Base-by-base conservation (phyloP, 2,329 filamentous ascomycete genomes). In the Gliomastix tumulicola region DNA sequence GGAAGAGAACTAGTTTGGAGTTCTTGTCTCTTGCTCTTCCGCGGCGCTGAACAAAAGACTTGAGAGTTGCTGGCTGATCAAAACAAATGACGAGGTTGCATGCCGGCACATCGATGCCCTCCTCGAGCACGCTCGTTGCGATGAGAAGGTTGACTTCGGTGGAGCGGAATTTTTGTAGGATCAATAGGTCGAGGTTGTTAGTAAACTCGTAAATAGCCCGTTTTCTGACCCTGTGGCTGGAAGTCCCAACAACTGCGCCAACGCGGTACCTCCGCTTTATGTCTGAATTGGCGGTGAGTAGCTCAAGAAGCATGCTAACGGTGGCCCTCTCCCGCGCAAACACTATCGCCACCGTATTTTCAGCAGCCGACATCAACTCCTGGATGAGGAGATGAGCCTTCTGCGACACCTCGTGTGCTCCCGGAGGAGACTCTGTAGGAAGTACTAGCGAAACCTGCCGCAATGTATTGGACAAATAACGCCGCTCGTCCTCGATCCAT, bases 291-390 rank as follows among this genome's bases (percentile, higher is more conserved):
- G 62, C 47, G 1, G 65, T 63, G 2, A 88, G 55, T 2, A 87
- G 49, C 6, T 78, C 66, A 3, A 68, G 57, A 21, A 89, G 59
- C 5, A 84, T 69, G 7, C 66, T 67, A 1, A 79, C 79, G 0
- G 75, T 78, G 2, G 69, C 69, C 35, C 81, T 63, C 48, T 84
- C 75, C 39, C 73, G 64, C 18, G 76, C 83, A 45, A 89, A 89
- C 1, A 88, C 58, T 13, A 89, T 78, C 0, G 79, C 78, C 5
- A 72, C 68, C 0, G 44, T 27, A 2, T 57, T 51, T 2, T 66
- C 54, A 3, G 69, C 54, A 11, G 60, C 52, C 3, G 50, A 48
- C 3, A 74, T 44, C 13, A 83, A 67, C 5, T 73, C 59, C 5
- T 55, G 39, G 4, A 87, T 55, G 13, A 89, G 60, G 6, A 60